Base-by-base conservation (phyloP, 495 filamentous ascomycete genomes). In the Xylaria bambusicola region DNA sequence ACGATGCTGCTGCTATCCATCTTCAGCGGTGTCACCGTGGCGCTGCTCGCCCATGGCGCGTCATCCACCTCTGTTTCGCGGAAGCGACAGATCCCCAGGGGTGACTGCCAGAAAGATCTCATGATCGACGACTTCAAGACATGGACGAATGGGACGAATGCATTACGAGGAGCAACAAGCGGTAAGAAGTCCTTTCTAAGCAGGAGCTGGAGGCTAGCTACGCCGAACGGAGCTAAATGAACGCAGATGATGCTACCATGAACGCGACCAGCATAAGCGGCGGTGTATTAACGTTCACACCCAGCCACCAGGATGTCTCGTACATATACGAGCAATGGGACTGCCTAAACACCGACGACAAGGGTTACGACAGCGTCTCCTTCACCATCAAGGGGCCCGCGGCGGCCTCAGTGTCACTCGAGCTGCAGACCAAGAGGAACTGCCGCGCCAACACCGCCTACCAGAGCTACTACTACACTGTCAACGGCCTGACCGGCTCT, bases 321-420 rank as follows among this genome's bases (percentile, higher is more conserved):
- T 86, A 86, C 64, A 81, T 84, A 58, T 86, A 86, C 56, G 82
- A 83, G 56, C 77, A 75, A 10, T 81, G 86, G 54, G 60, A 66
- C 8, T 86, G 84, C 63, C 66, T 80, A 44, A 71, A 75, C 38
- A 74, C 77, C 36, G 62, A 66, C 9, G 73, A 75, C 23, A 66
- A 72, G 26, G 74, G 73, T 9, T 86, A 86, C 66, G 76, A 75
- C 48, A 77, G 76, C 3, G 56, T 87, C 38, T 77, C 79, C 27
- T 86, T 86, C 62, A 77, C 72, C 47, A 68, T 86, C 63, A 78
- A 82, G 66, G 80, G 79, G 1, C 83, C 84, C 1, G 66, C 75
- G 21, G 78, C 79, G 3, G 78, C 71, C 12, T 75, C 73, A 1
- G 70, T 82, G 24, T 76, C 72, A 2, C 46, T 87, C 6, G 84